Base-by-base conservation (phyloP, 2,329 filamentous ascomycete genomes). In the Colletotrichum cuscutae region DNA sequence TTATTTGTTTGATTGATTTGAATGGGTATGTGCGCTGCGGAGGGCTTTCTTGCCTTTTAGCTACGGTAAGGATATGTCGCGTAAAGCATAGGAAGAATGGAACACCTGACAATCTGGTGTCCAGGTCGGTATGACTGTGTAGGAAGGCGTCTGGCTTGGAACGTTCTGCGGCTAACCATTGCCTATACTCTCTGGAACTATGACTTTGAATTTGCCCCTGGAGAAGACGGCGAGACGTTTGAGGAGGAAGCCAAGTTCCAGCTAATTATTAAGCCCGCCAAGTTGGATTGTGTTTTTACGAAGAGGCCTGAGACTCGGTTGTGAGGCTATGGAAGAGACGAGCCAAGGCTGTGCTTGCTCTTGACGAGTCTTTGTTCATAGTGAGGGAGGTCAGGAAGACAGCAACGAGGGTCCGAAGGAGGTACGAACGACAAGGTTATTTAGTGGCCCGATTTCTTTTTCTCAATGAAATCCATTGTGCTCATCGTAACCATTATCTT, bases 181-280 rank as follows among this genome's bases (percentile, higher is more conserved):
- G 69, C 73, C 5, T 74, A 73, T 35, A 74, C 73, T 0, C 62
- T 74, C 4, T 74, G 59, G 70, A 62, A 73, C 28, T 74, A 73
- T 13, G 73, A 74, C 54, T 73, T 74, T 15, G 15, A 32, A 24
- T 66, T 74, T 22, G 73, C 70, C 2, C 70, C 73, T 6, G 73
- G 73, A 0, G 70, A 73, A 32, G 42, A 73, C 19, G 73, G 58
- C 28, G 49, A 12, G 15, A 26, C 4, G 1, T 61, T 74, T 30
- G 37, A 64, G 3, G 56, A 46, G 3, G 56, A 56, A 11, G 57
- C 64, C 4, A 56, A 62, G 28, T 72, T 54, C 11, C 60, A 74
- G 28, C 3, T 73, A 11, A 74, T 74, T 24, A 12, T 73, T 0
- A 74, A 74, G 57, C 65, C 70, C 6, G 73, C 37, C 0, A 70